Conservation (phyloP, 2,329 filamentous ascomycete genomes). For the Neonectria ditissima region DNA sequence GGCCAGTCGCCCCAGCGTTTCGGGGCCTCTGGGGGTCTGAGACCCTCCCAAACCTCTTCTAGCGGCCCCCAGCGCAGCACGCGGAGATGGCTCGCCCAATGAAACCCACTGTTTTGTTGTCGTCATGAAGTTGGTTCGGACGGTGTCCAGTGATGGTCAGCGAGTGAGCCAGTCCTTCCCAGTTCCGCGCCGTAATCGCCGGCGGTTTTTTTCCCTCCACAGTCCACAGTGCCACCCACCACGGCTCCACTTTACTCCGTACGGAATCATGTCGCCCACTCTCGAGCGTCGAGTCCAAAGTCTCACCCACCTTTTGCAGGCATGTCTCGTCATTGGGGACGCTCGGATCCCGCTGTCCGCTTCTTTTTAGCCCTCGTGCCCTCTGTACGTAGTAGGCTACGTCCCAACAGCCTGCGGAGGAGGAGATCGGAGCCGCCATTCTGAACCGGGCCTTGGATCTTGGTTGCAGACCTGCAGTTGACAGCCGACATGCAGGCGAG, state of each 20-base stretch:
- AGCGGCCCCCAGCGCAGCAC: conserved; percentile 9
- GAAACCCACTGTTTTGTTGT: neutral
- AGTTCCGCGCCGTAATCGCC: conserved; percentile 27
- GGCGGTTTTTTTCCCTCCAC: conserved; percentile 13
- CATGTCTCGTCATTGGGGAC: conserved; percentile 2
- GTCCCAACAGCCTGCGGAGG: conserved; percentile 23
- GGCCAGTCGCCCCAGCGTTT: conserved; percentile 8
- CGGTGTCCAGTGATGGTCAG: neutral
- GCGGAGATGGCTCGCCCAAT: conserved; percentile 12
- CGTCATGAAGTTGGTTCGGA: neutral
- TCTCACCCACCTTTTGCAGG: conserved; percentile 12
- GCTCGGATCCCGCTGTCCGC: conserved; percentile 10
- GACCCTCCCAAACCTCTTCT: conserved; percentile 14
- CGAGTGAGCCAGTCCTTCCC: neutral
- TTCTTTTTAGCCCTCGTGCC: neutral
- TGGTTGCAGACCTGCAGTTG: conserved; percentile 21
- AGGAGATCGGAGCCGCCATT: conserved; percentile 8
- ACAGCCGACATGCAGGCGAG: conserved; percentile 20
- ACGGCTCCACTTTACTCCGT: conserved; percentile 8
- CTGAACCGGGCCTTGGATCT: conserved; percentile 19
- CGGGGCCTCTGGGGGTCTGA: conserved; percentile 2
- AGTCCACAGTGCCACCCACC: conserved; percentile 21
- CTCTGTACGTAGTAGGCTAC: neutral
- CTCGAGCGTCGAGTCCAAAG: neutral
- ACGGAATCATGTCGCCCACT: conserved; percentile 1